Percentiles rank a stretch among this genome's conserved stretches.
phyloP scores from a whole-genome alignment of 2,329 filamentous ascomycete species.

The Arthrobotrys pseudoclavata region DNA sequence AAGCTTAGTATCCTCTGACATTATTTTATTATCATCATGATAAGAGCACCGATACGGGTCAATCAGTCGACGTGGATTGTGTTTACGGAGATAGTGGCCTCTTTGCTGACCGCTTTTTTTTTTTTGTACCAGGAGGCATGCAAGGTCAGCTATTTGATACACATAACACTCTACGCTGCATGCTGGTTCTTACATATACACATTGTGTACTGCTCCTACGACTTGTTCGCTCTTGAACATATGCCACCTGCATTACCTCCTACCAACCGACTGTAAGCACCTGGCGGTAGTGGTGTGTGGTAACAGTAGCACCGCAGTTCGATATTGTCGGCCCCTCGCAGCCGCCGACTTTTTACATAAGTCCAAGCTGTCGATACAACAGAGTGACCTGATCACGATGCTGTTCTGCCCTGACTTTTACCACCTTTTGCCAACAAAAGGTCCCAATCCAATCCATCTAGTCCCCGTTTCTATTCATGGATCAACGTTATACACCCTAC shows the following conservation, averaged over 20 bases:
- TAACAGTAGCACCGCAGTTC: conserved; percentile 5
- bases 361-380: conserved; percentile 31
- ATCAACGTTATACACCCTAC: conserved; percentile 19
- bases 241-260: not conserved
- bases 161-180: conserved; percentile 1
- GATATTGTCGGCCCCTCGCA: conserved; percentile 19
- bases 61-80: not conserved
- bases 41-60: not conserved
- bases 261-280: not conserved
- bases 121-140: conserved; percentile 10
- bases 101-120: conserved; percentile 18
- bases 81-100: conserved; percentile 13
- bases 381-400: conserved; percentile 47
- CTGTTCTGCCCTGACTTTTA: conserved; percentile 26
- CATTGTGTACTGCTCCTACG: not conserved
- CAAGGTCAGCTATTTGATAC: conserved; percentile 22
- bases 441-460: not conserved
- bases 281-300: not conserved
- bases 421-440: not conserved
- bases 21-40: not conserved
- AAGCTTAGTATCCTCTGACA: not conserved
- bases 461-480: conserved; percentile 31
- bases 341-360: conserved; percentile 31
- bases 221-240: conserved; percentile 2
- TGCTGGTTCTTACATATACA: not conserved